A percentile compares a stretch with the other conserved stretches of the same genome.
These are phyloP conservation scores for Colletotrichum sp. DNA, from an alignment of 2,329 filamentous ascomycete genomes.

Conservation along the genomic window DNA sequence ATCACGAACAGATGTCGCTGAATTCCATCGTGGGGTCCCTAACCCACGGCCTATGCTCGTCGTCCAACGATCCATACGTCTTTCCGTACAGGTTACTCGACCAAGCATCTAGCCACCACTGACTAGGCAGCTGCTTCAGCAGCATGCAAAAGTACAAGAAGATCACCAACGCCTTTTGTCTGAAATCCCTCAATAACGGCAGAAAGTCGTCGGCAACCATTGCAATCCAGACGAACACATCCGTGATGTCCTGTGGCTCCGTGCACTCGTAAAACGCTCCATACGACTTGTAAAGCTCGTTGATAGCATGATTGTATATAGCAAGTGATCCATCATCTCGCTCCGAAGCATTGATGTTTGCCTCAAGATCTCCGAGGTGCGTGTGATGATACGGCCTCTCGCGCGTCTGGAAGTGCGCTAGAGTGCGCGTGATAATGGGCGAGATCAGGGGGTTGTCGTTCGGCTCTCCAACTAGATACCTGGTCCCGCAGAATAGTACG, in stretches of 20 bases:
- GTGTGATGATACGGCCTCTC: slow-evolving; percentile 19
- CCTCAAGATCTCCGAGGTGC: slow-evolving; percentile 26
- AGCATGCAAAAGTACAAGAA: slow-evolving; percentile 38
- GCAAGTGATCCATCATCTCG: slow-evolving; percentile 17
- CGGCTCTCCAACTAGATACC: slow-evolving; percentile 11
- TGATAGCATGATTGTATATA: slow-evolving; percentile 34
- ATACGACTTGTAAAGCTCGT: slow-evolving; percentile 37
- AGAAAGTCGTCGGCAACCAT: slow-evolving; percentile 37
- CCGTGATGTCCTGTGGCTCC: slow-evolving; percentile 33
- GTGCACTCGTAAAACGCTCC: slow-evolving; percentile 23
- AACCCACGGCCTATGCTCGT: slow-evolving; percentile 39
- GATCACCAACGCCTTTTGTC: slow-evolving; percentile 34
- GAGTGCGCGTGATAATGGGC: slow-evolving; percentile 14
- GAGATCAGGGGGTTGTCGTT: slow-evolving; percentile 3
- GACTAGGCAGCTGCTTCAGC: slow-evolving; percentile 30
- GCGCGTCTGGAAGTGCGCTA: slow-evolving; percentile 11
- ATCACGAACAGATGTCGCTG: not conserved
- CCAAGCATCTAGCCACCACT: slow-evolving; percentile 44
- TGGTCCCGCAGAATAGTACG: slow-evolving; percentile 19
- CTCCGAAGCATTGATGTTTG: slow-evolving; percentile 21
- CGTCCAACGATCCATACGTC: slow-evolving; percentile 36
- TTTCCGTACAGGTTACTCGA: slow-evolving; percentile 32
- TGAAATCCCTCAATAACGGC: slow-evolving; percentile 31
- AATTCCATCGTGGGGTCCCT: slow-evolving; percentile 18
- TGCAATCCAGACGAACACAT: slow-evolving; percentile 45